Evolutionary conservation across 2,329 filamentous ascomycete genomes (phyloP).

Genomic region (Neospermospora avenae): DNA sequence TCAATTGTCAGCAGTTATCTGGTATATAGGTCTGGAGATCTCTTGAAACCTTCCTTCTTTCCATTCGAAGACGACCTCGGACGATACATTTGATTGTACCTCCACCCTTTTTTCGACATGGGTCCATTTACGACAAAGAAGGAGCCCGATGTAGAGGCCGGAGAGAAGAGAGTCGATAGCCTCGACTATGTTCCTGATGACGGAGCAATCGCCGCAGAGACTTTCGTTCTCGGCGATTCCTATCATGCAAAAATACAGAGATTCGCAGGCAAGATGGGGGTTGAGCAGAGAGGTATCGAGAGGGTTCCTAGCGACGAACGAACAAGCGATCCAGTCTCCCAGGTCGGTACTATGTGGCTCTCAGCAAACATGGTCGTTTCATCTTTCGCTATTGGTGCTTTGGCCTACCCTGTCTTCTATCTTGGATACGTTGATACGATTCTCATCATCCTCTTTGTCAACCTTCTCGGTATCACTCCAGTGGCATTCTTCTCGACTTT

Average conservation of each 20-base stretch:
- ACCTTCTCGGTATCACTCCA: slow-evolving; percentile 66
- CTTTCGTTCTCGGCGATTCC: slow-evolving; percentile 53
- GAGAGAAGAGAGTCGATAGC: slow-evolving; percentile 26
- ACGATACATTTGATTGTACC: neutral
- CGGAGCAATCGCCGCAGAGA: slow-evolving; percentile 51
- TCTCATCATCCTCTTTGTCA: slow-evolving; percentile 71
- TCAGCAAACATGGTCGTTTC: slow-evolving; percentile 76
- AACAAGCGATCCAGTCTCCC: slow-evolving; percentile 60
- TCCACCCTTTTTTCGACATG: slow-evolving; percentile 9
- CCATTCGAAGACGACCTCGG: neutral
- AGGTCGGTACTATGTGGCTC: slow-evolving; percentile 74
- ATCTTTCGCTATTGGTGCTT: slow-evolving; percentile 71
- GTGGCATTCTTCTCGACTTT: slow-evolving; percentile 78
- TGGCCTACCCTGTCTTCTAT: slow-evolving; percentile 63
- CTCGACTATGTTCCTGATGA: slow-evolving; percentile 30
- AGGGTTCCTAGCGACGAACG: slow-evolving; percentile 68
- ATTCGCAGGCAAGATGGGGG: slow-evolving; percentile 60
- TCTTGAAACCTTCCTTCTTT: neutral
- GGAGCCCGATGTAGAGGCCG: slow-evolving; percentile 29
- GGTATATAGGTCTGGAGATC: neutral
- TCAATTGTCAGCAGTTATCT: neutral
- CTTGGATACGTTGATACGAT: slow-evolving; percentile 73
- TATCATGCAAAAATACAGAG: slow-evolving; percentile 58
- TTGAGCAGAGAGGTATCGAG: slow-evolving; percentile 75
- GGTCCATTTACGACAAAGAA: slow-evolving; percentile 20